A percentile compares a stretch with the other conserved stretches of the same genome.
These are phyloP conservation scores for Drechslerella dactyloides DNA, from an alignment of 2,329 filamentous ascomycete genomes.

Conservation along the genomic window DNA sequence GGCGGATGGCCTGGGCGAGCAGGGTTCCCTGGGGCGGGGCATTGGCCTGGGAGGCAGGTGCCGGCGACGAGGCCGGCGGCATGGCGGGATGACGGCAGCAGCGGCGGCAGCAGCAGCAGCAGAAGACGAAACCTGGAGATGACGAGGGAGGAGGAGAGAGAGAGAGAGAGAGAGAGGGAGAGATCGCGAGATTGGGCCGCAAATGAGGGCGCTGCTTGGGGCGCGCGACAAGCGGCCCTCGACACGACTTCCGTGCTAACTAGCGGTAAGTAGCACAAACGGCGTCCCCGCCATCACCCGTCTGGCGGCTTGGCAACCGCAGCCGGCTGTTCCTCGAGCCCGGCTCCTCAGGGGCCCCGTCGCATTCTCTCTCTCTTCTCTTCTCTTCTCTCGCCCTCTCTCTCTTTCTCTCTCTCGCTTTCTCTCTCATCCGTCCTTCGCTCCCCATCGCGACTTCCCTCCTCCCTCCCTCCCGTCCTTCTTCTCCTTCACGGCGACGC, in stretches of 20 bases:
- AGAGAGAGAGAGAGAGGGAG: background rate
- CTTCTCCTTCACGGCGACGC: background rate
- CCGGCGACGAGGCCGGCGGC: background rate
- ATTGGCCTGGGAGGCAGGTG: conserved; percentile 24
- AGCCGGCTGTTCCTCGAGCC: too few species aligned
- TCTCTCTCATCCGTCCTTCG: background rate
- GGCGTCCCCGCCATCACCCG: background rate
- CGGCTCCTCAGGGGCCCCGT: too few species aligned
- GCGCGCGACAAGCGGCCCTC: too few species aligned
- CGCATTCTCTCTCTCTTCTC: background rate
- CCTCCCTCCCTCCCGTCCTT: background rate
- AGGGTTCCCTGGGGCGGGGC: conserved; percentile 38
- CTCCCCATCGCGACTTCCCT: background rate
- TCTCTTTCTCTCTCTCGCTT: background rate
- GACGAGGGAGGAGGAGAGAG: background rate
- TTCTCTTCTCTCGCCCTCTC: background rate
- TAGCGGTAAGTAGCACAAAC: too few species aligned
- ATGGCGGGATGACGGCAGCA: background rate
- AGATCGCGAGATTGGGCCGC: too few species aligned
- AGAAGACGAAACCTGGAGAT: background rate
- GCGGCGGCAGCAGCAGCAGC: background rate
- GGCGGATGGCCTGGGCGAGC: conserved; percentile 45
- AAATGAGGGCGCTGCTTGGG: too few species aligned
- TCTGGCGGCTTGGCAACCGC: background rate
- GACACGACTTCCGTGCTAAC: too few species aligned